A percentile compares a stretch with the other conserved stretches of the same genome.
Evolutionary conservation across 2,329 filamentous ascomycete genomes (phyloP).

Genomic region (Epichloe typhina): DNA sequence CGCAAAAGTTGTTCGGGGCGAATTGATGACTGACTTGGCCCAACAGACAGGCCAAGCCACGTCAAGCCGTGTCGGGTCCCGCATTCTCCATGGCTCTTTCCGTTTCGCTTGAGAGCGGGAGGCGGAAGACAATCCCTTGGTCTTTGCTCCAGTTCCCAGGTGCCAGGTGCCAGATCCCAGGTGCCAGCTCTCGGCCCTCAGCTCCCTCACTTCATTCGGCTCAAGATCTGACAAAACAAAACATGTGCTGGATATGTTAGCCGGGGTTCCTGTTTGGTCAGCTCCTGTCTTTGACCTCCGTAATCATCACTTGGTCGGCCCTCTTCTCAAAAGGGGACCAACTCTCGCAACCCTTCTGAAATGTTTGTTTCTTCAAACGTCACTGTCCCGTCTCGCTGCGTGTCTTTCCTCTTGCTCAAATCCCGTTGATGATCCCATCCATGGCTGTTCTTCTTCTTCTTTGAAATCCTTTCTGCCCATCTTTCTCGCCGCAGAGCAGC

Average conservation of each 20-base stretch:
- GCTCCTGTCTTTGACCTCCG: background rate
- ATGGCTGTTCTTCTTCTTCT: background rate
- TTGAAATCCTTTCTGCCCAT: background rate
- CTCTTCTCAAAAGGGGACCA: constrained; percentile 6
- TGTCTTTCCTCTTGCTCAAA: background rate
- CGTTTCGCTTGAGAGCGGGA: constrained; percentile 5
- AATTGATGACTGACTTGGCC: background rate
- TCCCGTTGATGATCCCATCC: background rate
- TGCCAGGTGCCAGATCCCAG: background rate
- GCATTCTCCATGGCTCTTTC: constrained; percentile 3
- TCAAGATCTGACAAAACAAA: constrained; percentile 1
- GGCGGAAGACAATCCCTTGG: constrained; percentile 2
- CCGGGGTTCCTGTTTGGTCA: constrained; percentile 4
- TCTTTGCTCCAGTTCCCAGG: background rate
- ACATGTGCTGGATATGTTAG: constrained; percentile 1
- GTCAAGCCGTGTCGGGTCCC: constrained; percentile 4
- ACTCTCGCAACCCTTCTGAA: constrained; percentile 2
- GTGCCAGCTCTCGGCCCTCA: background rate
- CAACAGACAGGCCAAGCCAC: constrained; percentile 2
- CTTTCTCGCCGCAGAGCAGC: background rate
- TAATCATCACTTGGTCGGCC: constrained; percentile 1
- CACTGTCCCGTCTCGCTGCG: background rate
- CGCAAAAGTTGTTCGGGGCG: background rate
- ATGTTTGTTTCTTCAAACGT: constrained; percentile 5
- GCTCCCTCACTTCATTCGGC: background rate